Percentiles rank a stretch among this genome's conserved stretches.
Conservation (phyloP, 2,329 filamentous ascomycete species). For the Ceratocystis cacaofunesta region DNA sequence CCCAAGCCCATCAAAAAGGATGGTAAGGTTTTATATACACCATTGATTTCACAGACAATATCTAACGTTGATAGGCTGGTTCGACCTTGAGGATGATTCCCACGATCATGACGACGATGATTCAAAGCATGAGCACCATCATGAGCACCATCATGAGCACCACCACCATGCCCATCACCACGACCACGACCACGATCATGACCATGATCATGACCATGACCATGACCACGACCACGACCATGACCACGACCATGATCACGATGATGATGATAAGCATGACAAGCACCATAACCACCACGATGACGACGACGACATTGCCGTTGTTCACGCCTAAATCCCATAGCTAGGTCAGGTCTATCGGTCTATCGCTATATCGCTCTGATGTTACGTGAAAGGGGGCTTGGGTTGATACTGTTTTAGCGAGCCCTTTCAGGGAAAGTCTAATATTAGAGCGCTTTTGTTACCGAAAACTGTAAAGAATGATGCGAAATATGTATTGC, state of each 20-base stretch:
- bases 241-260: not conserved
- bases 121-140: not conserved
- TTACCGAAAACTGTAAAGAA: not conserved
- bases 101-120: not conserved
- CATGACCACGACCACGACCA: not conserved
- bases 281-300: not conserved
- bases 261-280: not conserved
- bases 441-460: conserved; percentile 1
- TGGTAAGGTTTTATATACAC: not conserved
- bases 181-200: not conserved
- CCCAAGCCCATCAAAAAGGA: not conserved
- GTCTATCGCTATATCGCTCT: not conserved
- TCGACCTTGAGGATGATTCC: not conserved
- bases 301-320: not conserved
- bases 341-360: not conserved
- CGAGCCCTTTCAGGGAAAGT: not conserved
- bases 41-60: not conserved
- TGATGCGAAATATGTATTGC: not conserved
- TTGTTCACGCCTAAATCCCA: not conserved
- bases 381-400: not conserved
- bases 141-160: not conserved
- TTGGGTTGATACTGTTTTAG: not conserved
- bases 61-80: not conserved
- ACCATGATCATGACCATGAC: not conserved
- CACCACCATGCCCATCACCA: not conserved